Evolutionary conservation across 495 filamentous ascomycete genomes (phyloP).

Genomic region (Talaromyces stipitatus): DNA sequence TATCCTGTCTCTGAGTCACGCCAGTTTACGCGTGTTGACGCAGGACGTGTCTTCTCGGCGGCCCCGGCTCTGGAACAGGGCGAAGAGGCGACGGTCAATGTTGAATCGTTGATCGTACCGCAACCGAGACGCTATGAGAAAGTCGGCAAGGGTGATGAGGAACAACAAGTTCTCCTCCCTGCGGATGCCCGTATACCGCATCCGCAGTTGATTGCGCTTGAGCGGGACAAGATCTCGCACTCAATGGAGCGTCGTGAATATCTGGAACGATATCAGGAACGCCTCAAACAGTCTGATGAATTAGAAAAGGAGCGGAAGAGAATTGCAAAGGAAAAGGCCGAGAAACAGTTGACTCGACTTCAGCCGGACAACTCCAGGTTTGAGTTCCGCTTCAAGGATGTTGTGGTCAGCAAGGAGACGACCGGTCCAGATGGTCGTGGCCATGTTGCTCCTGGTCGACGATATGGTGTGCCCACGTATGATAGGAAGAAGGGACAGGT

Average conservation of each 20-base stretch:
- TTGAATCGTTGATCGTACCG: constrained; percentile 23
- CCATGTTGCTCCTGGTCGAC: constrained; percentile 47
- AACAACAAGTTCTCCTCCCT: constrained; percentile 57
- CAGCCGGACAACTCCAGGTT: constrained; percentile 53
- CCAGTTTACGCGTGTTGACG: constrained; percentile 80
- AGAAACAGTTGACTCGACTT: constrained; percentile 31
- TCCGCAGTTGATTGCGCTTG: constrained; percentile 66
- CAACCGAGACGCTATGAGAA: constrained; percentile 26
- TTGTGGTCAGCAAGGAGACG: constrained; percentile 44
- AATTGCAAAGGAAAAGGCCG: constrained; percentile 29
- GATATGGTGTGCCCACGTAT: constrained; percentile 62
- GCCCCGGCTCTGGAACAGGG: constrained; percentile 27
- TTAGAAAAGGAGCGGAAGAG: constrained; percentile 28
- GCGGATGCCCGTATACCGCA: constrained; percentile 84
- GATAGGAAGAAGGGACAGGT: constrained; percentile 66
- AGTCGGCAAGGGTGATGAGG: constrained; percentile 35
- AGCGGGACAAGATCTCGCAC: constrained; percentile 27
- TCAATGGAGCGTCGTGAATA: constrained; percentile 27
- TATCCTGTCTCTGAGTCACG: constrained; percentile 85
- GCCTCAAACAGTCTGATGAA: constrained; percentile 36
- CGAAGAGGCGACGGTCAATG: constrained; percentile 11
- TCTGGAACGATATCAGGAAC: constrained; percentile 28
- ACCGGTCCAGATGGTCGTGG: constrained; percentile 54
- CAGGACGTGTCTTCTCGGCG: constrained; percentile 72
- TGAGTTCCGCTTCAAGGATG: constrained; percentile 74